These are phyloP conservation scores for Pulchroboletus neoregius DNA, from an alignment of 1,284 basidiomycete genomes.

Conservation along the genomic window DNA sequence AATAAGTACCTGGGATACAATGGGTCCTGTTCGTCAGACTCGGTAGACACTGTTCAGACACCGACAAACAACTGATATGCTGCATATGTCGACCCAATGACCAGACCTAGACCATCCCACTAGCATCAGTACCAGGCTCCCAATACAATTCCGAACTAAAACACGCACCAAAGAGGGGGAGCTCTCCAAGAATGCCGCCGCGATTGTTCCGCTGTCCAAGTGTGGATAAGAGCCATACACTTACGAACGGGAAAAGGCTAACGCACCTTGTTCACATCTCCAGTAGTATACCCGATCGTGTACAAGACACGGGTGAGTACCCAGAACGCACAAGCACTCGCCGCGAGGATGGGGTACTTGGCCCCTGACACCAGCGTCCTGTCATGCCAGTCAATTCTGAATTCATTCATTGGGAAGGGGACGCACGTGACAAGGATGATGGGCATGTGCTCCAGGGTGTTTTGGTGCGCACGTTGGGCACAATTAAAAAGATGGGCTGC, in stretches of 20 bases:
- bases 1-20: too few relatives aligned
- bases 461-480: constrained; percentile 40
- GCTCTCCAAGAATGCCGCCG: constrained; percentile 18
- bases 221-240: background rate
- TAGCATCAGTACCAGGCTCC: background rate
- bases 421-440: constrained; percentile 15
- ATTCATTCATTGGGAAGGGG: too few relatives aligned
- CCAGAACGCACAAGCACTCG: constrained; percentile 32
- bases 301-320: constrained; percentile 35
- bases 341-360: constrained; percentile 32
- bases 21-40: too few relatives aligned
- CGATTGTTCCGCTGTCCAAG: constrained; percentile 15
- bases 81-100: constrained; percentile 9
- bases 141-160: background rate
- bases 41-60: background rate
- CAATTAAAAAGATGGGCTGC: constrained; percentile 36
- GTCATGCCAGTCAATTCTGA: background rate
- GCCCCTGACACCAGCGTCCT: constrained; percentile 35
- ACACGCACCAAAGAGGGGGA: constrained; percentile 16
- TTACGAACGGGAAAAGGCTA: background rate
- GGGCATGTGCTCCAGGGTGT: constrained; percentile 38
- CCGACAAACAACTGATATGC: constrained; percentile 3
- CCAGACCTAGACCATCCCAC: constrained; percentile 1
- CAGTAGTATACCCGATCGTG: constrained; percentile 30
- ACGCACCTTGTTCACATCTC: constrained; percentile 31